A percentile compares a stretch with the other conserved stretches of the same genome.
Conservation (phyloP, 768 basidiomycete genomes). For the Lactarius quietus region DNA sequence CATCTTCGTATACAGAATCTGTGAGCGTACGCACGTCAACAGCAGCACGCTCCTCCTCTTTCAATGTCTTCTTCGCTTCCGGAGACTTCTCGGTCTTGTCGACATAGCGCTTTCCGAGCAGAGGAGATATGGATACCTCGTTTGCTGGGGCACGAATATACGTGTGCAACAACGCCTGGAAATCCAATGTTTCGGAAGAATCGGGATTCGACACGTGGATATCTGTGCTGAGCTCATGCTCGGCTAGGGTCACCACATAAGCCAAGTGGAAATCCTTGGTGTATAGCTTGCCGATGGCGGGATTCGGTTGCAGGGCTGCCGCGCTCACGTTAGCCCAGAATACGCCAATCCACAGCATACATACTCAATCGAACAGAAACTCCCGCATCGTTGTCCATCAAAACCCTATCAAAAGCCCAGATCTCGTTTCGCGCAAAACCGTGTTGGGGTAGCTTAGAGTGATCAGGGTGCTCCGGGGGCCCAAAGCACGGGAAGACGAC, state of each 20-base stretch:
- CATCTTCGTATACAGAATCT: constrained; percentile 75
- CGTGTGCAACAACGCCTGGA: constrained; percentile 91
- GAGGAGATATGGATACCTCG: constrained; percentile 56
- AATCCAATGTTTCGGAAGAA: constrained; percentile 55
- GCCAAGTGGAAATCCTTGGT: constrained; percentile 62
- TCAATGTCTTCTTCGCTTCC: constrained; percentile 45
- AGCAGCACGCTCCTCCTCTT: constrained; percentile 53
- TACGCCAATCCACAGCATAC: constrained; percentile 29
- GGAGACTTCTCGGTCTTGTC: constrained; percentile 75
- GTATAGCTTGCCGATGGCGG: constrained; percentile 56
- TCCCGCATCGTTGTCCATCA: constrained; percentile 63
- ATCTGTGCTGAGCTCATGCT: constrained; percentile 70
- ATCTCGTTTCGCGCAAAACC: constrained; percentile 81
- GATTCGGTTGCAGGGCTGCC: constrained; percentile 60
- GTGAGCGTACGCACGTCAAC: constrained; percentile 69
- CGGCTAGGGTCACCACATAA: constrained; percentile 78
- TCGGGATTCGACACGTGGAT: constrained; percentile 72
- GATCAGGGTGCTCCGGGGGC: constrained; percentile 69
- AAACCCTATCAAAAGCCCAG: constrained; percentile 66
- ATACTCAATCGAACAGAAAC: constrained; percentile 78
- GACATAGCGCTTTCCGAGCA: constrained; percentile 62
- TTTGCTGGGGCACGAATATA: constrained; percentile 71
- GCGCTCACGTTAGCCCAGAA: neutral
- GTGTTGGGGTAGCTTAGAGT: constrained; percentile 73
- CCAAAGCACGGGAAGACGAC: constrained; percentile 90